Conservation (phyloP, 106 monocot genomes). For the Dendrobium chrysotoxum region DNA sequence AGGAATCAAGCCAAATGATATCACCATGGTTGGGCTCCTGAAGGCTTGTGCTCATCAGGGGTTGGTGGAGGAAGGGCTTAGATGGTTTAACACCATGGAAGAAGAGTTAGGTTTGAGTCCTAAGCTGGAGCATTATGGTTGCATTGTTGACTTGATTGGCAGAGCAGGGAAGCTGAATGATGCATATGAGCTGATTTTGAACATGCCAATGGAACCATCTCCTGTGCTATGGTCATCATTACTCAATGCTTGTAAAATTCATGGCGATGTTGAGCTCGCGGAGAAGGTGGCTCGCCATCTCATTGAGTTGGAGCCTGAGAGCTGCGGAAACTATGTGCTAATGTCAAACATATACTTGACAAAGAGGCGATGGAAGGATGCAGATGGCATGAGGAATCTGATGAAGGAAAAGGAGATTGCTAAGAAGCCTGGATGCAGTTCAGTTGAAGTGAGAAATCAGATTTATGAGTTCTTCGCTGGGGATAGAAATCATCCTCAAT, state of each 20-base stretch:
- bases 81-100: slow-evolving; percentile 50
- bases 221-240: slow-evolving; percentile 29
- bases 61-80: slow-evolving; percentile 48
- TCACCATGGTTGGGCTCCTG: slow-evolving; percentile 51
- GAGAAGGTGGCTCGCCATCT: slow-evolving; percentile 23
- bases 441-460: slow-evolving; percentile 18
- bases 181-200: slow-evolving; percentile 32
- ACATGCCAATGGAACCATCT: slow-evolving; percentile 32
- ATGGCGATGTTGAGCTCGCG: slow-evolving; percentile 42
- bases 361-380: slow-evolving; percentile 41
- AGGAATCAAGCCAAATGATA: slow-evolving; percentile 36
- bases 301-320: not conserved
- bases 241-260: slow-evolving; percentile 33
- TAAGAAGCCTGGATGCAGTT: slow-evolving; percentile 50
- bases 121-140: slow-evolving; percentile 55
- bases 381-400: not conserved
- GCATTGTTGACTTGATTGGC: slow-evolving; percentile 64
- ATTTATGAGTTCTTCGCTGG: slow-evolving; percentile 1
- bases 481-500: slow-evolving; percentile 7
- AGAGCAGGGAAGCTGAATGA: slow-evolving; percentile 56
- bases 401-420: slow-evolving; percentile 37
- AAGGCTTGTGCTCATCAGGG: slow-evolving; percentile 61
- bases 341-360: not conserved
- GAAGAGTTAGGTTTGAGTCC: slow-evolving; percentile 28
- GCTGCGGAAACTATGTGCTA: not conserved